Base-by-base conservation (phyloP, 139 green algal genomes). In the Chlorella sp. region DNA sequence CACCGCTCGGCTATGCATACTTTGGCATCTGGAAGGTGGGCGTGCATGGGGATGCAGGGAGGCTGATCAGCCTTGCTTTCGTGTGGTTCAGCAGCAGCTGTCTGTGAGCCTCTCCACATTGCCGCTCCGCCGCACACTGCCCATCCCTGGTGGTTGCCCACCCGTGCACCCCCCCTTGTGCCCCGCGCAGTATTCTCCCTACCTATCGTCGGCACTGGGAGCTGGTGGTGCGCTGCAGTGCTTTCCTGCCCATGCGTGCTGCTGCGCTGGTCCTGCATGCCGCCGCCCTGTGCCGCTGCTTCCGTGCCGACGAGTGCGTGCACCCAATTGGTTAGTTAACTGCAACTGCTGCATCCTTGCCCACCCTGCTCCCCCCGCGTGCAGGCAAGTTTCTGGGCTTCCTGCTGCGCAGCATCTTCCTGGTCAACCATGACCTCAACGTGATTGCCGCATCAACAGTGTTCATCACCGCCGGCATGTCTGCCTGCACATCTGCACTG, bases 341-440 rank as follows among this genome's bases (percentile, higher is more conserved):
- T n/a, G 5, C 71, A 39, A 16, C 15, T 56, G 30, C 47, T 28
- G 9, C 32, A 25, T 38, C 7, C 44, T 64, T 56, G 32, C n/a
- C 28, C 32, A 79, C 41, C 41, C 39, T 30, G 60, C 23, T 1
- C 63, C 1, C 11, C 38, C 28, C 9, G 20, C 55, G 11, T 47
- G 76, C 76, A 83, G 76, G 76, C 13, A 73, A 73, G 26, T 83
- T 83, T 62, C 44, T 20, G 26, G 76, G 76, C 25, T 83, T 83
- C 17, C 5, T 73, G 38, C 57, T 83, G 36, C 76, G 76, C 2
- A 26, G 60, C 34, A 73, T 83, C 26, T 72, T 83, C 34, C 55
- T 81, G 51, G 30, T 34, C 5, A 47, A 69, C 51, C 9, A 55
- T 9, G 38, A 83, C 62, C 15, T 83, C 4, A 60, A 60, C 38